Evolutionary conservation across 257 asterid species (phyloP), one percentile per base, ranked within the genome.

Genomic region (Rubia yunnanensis): DNA sequence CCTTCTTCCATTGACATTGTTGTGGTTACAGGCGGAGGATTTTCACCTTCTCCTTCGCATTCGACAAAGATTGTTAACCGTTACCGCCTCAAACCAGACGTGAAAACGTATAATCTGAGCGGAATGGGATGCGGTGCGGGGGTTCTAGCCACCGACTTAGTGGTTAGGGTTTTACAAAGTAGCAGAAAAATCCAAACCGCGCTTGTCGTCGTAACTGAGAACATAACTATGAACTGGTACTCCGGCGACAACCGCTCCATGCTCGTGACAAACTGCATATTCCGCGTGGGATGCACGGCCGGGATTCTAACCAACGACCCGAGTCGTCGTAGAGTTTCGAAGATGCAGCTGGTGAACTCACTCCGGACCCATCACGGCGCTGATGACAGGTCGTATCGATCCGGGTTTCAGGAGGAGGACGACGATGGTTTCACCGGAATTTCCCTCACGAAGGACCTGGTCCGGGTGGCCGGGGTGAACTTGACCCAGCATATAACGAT

Each of bases 101-200:
- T 88, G 35, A 88, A 85, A 55, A 77, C 89, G 1, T 88, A 80
- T 32, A 85, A 85, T 52, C 70, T 88, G 2, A 80, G 89, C 53
- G 96, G 91, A 4, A 85, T 88, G 94, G 96, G 96, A 0, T 88
- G 96, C 65, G 67, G 87, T 60, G 78, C 96, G 5, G 94, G 91
- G 34, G 80, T 80, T 44, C 32, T 85, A 39, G 70, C 87, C 18
- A 52, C 82, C 18, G 94, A 88, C 53, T 56, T 76, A n/a, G 91
- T 84, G 4, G 86, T 84, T n/a, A 83, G 83, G 83, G 72, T 85
- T 68, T 35, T 88, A 15, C 79, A 72, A 7, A 65, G 83, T 3
- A 23, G 78, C 24, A 36, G 14, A 68, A 78, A 78, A 36, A 76
- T 78, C 74, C 85, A 72, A 41, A 79, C 80, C 66, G 86, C 85